phyloP scores from a whole-genome alignment of 108 stramenopile genomes.

The Discostella pseudostelligera region DNA sequence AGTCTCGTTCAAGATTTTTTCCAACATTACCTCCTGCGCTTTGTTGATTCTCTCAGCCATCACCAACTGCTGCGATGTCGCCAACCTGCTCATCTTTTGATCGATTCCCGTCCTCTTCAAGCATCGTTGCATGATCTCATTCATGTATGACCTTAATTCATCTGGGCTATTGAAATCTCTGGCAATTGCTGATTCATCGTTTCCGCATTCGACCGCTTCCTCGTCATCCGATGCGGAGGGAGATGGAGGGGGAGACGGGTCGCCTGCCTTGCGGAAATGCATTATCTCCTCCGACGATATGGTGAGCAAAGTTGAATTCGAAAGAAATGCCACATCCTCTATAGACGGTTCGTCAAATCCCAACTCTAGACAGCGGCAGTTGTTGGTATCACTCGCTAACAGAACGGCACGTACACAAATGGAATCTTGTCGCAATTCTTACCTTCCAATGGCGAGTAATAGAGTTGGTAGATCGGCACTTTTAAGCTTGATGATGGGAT shows the following conservation, averaged over 20 bases:
- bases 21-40: conserved; percentile 32
- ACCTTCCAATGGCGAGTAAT: conserved; percentile 35
- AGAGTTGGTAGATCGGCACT: conserved; percentile 32
- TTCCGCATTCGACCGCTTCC: not conserved
- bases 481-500: not conserved
- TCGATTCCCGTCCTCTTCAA: conserved; percentile 20
- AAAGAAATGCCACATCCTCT: conserved; percentile 35
- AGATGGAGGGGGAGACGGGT: conserved; percentile 11
- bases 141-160: conserved; percentile 23
- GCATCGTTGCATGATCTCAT: conserved; percentile 25
- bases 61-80: conserved; percentile 13
- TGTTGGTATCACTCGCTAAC: not conserved
- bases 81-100: conserved; percentile 12
- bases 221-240: not conserved
- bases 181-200: not conserved
- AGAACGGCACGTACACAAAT: not conserved
- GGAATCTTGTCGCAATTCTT: not conserved
- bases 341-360: conserved; percentile 18
- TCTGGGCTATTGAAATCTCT: conserved; percentile 17
- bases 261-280: conserved; percentile 24
- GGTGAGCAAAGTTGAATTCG: conserved; percentile 18
- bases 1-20: conserved; percentile 37
- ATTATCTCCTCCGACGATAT: conserved; percentile 36
- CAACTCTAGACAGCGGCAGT: not conserved
- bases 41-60: conserved; percentile 26